phyloP scores from a whole-genome alignment of 2,329 filamentous ascomycete species.

The Phyllosticta citriasiana region DNA sequence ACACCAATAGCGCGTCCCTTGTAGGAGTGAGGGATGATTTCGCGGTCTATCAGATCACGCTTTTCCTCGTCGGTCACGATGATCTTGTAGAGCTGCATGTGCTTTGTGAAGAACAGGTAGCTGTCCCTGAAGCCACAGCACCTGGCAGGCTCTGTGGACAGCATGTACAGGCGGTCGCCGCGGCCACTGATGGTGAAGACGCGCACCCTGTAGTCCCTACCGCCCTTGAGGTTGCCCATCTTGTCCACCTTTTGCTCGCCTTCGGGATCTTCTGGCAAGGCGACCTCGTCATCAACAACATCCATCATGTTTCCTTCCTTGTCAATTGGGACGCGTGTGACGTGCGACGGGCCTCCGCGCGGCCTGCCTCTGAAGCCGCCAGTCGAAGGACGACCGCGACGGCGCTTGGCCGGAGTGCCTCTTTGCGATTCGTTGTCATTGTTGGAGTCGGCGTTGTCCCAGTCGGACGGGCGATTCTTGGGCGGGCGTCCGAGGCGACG shows the following conservation, averaged over 20 bases:
- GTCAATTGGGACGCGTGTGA: conserved; percentile 77
- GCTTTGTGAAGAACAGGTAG: conserved; percentile 98
- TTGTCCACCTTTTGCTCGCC: conserved; percentile 93
- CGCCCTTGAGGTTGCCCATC: conserved; percentile 69
- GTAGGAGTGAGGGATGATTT: conserved; percentile 96
- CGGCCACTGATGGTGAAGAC: conserved; percentile 85
- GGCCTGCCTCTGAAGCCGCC: conserved; percentile 61
- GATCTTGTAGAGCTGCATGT: conserved; percentile 92
- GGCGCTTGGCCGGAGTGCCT: conserved; percentile 39
- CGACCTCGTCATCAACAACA: conserved; percentile 85
- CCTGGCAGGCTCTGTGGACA: conserved; percentile 92
- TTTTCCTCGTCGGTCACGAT: conserved; percentile 98
- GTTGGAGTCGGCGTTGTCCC: conserved; percentile 51
- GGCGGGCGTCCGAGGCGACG: conserved; percentile 73
- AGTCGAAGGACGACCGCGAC: conserved; percentile 39
- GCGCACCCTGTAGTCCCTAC: conserved; percentile 86
- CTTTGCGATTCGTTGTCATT: conserved; percentile 37
- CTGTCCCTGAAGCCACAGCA: conserved; percentile 97
- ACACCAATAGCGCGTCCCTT: conserved; percentile 96
- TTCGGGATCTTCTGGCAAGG: conserved; percentile 73
- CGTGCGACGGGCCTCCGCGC: conserved; percentile 63
- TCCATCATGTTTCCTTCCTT: conserved; percentile 89
- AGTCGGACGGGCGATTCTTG: conserved; percentile 74
- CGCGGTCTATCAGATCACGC: conserved; percentile 85
- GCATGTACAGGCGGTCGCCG: conserved; percentile 85